These are phyloP conservation scores for Cyclotella distinguenda DNA, from an alignment of 108 stramenopile species.

Conservation along the genomic window DNA sequence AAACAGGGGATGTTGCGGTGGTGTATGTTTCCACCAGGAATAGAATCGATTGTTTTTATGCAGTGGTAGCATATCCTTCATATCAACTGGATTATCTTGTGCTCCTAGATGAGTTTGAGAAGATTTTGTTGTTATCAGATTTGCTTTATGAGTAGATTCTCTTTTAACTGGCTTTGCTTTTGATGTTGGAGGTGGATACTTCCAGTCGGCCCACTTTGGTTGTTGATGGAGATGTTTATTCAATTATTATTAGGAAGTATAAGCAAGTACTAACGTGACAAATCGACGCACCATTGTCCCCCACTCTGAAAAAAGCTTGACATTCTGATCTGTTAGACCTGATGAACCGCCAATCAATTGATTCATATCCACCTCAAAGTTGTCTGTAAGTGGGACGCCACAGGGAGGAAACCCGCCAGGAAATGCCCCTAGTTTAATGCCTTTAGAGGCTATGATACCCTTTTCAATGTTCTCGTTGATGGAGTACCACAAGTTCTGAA, in stretches of 20 bases:
- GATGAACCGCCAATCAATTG: neutral
- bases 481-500: constrained; percentile 13
- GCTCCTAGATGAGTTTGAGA: neutral
- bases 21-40: constrained; percentile 31
- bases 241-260: neutral
- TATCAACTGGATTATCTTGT: neutral
- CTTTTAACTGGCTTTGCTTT: neutral
- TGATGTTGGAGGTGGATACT: neutral
- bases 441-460: neutral
- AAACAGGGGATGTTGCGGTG: constrained; percentile 31
- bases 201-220: constrained; percentile 14
- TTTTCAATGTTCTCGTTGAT: constrained; percentile 7
- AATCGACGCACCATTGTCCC: constrained; percentile 5
- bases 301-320: neutral
- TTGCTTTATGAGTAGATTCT: too few species aligned
- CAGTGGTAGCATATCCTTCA: neutral
- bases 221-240: neutral
- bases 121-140: too few species aligned
- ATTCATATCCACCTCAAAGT: constrained; percentile 16
- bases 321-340: constrained; percentile 8
- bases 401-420: constrained; percentile 26
- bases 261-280: neutral
- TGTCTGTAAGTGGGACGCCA: constrained; percentile 12
- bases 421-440: constrained; percentile 11
- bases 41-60: constrained; percentile 11